phyloP scores from a whole-genome alignment of 768 basidiomycete genomes.

The Sarcomyxa edulis region DNA sequence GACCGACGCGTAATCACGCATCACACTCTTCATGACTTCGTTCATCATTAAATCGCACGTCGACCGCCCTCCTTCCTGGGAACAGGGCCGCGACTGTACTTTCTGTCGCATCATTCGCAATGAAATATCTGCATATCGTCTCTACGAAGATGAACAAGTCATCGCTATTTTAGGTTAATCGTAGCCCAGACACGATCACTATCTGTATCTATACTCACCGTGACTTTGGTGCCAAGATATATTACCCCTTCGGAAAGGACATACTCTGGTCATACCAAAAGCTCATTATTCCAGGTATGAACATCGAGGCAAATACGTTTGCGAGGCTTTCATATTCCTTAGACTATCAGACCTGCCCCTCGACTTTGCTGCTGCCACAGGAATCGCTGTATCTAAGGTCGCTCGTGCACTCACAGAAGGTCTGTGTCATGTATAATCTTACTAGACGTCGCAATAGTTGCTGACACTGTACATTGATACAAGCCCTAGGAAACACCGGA shows the following conservation, averaged over 20 bases:
- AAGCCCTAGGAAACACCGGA: slow-evolving; percentile 59
- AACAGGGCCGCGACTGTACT: slow-evolving; percentile 40
- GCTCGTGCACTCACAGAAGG: slow-evolving; percentile 61
- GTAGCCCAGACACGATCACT: neutral
- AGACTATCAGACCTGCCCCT: slow-evolving; percentile 61
- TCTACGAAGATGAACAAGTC: slow-evolving; percentile 61
- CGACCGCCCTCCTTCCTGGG: slow-evolving; percentile 46
- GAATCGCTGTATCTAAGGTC: slow-evolving; percentile 54
- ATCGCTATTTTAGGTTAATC: slow-evolving; percentile 58
- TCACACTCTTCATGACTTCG: slow-evolving; percentile 78
- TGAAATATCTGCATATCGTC: slow-evolving; percentile 38
- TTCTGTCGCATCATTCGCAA: slow-evolving; percentile 64
- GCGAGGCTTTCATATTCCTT: too few species aligned
- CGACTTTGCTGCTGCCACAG: slow-evolving; percentile 53
- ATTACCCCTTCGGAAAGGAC: slow-evolving; percentile 59
- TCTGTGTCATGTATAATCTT: slow-evolving; percentile 21
- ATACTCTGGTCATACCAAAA: slow-evolving; percentile 70
- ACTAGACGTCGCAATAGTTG: too few species aligned
- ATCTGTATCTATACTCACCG: neutral
- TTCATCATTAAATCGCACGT: slow-evolving; percentile 66
- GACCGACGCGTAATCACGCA: too few species aligned
- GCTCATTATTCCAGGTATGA: slow-evolving; percentile 52
- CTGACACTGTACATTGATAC: too few species aligned
- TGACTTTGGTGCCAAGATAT: slow-evolving; percentile 42
- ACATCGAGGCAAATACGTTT: too few species aligned